phyloP scores from a whole-genome alignment of 306 rosid species.

The Ceratonia siliqua region DNA sequence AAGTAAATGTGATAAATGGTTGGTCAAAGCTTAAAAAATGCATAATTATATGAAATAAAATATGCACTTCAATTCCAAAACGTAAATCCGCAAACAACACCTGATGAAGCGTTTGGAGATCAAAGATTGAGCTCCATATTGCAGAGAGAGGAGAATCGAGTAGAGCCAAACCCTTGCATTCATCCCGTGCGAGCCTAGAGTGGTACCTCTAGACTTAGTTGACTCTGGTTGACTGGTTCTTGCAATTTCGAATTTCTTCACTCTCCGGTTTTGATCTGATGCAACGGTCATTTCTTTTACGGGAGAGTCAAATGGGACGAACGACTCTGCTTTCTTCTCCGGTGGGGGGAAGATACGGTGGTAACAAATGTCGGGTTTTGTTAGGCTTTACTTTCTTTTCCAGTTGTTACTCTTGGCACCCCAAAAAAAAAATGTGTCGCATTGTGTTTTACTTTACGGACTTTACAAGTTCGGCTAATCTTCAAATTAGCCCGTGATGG shows the following conservation, averaged over 20 bases:
- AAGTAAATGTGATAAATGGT: too few relatives aligned
- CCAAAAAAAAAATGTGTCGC: too few relatives aligned
- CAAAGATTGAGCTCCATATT: slow-evolving; percentile 95
- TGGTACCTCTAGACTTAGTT: slow-evolving; percentile 37
- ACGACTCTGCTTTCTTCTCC: neutral
- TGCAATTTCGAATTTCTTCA: neutral
- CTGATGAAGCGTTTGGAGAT: slow-evolving; percentile 83
- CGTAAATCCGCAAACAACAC: slow-evolving; percentile 32
- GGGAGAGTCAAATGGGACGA: neutral
- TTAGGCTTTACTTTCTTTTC: too few relatives aligned
- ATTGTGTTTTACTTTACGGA: too few relatives aligned
- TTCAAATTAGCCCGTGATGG: too few relatives aligned
- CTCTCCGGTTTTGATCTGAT: neutral
- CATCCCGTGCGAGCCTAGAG: slow-evolving; percentile 32
- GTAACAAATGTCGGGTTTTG: too few relatives aligned
- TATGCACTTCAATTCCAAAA: slow-evolving; percentile 2
- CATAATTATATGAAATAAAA: neutral
- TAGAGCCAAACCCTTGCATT: slow-evolving; percentile 55
- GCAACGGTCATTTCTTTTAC: neutral
- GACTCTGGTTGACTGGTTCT: neutral
- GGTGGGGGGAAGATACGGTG: neutral
- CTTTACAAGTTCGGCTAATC: too few relatives aligned
- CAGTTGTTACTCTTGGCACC: too few relatives aligned
- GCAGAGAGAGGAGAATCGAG: slow-evolving; percentile 81
- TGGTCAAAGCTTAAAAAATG: neutral